Percentiles rank a stretch among this genome's conserved stretches.
Conservation (phyloP, 106 monocot species). For the Apostasia ramifera region DNA sequence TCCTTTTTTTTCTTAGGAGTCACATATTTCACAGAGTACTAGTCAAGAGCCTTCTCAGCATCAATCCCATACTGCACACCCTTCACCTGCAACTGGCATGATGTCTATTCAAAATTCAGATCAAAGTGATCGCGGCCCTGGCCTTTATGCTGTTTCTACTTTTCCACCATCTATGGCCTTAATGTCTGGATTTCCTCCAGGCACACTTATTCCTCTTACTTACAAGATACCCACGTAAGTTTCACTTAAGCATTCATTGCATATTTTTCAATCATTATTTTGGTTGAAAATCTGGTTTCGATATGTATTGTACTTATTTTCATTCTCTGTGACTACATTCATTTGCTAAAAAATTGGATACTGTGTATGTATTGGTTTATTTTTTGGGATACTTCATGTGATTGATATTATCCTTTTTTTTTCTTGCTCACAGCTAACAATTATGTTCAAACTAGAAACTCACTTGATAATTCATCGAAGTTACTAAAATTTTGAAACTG, state of each 20-base stretch:
- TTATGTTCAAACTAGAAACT: too few species aligned
- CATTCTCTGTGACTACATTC: too few species aligned
- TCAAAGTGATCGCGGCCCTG: slow-evolving; percentile 4
- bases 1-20: neutral
- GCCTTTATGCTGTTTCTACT: slow-evolving; percentile 3
- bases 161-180: slow-evolving; percentile 4
- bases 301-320: too few species aligned
- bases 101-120: slow-evolving; percentile 3
- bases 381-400: too few species aligned
- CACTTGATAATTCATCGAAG: too few species aligned
- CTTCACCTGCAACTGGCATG: neutral
- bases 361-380: too few species aligned
- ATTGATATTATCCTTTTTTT: too few species aligned
- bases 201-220: slow-evolving; percentile 8
- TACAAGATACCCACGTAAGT: slow-evolving; percentile 8
- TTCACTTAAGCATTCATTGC: neutral
- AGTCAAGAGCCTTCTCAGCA: slow-evolving; percentile 4
- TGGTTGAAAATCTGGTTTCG: too few species aligned
- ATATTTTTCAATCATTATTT: too few species aligned
- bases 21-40: neutral
- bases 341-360: too few species aligned
- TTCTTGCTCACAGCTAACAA: too few species aligned
- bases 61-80: neutral
- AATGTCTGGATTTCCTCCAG: slow-evolving; percentile 1
- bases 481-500: too few species aligned